Conservation (phyloP, 306 rosid species). For the Begonia masoniana region DNA sequence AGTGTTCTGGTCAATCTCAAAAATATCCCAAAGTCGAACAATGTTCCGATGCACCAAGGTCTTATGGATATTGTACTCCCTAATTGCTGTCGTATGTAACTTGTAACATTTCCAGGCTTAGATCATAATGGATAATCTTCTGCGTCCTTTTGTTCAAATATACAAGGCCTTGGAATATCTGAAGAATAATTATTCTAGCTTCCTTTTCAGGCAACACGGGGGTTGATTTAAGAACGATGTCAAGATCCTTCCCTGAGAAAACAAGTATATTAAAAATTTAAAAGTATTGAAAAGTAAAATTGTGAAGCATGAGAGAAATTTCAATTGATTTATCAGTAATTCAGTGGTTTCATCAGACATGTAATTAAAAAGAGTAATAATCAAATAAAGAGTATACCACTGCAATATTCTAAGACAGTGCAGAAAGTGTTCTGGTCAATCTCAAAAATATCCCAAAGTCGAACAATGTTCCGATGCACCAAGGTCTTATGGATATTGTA, state of each 20-base stretch:
- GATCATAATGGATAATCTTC: slow-evolving; percentile 92
- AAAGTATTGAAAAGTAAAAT: too few species aligned
- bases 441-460: slow-evolving; percentile 98
- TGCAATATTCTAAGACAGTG: slow-evolving; percentile 89
- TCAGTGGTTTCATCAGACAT: not conserved
- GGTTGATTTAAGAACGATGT: slow-evolving; percentile 85
- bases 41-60: slow-evolving; percentile 88
- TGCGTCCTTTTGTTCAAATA: slow-evolving; percentile 88
- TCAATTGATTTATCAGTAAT: too few species aligned
- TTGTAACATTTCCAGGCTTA: slow-evolving; percentile 98
- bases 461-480: slow-evolving; percentile 92
- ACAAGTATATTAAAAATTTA: not conserved
- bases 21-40: slow-evolving; percentile 97
- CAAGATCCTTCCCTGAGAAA: slow-evolving; percentile 90
- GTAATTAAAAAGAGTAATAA: slow-evolving; percentile 9
- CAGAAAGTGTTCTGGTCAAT: slow-evolving; percentile 96
- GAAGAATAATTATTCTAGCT: slow-evolving; percentile 82
- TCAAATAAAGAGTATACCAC: slow-evolving; percentile 38
- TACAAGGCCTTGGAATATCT: slow-evolving; percentile 86
- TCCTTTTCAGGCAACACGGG: slow-evolving; percentile 88
- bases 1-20: slow-evolving; percentile 94
- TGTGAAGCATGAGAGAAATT: slow-evolving; percentile 3
- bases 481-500: slow-evolving; percentile 94
- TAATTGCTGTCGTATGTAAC: slow-evolving; percentile 94
- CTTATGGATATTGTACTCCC: slow-evolving; percentile 98